Percentiles rank a stretch among this genome's conserved stretches.
Evolutionary conservation across 139 green algal genomes (phyloP).

Genomic region (Picochlorum sp.): DNA sequence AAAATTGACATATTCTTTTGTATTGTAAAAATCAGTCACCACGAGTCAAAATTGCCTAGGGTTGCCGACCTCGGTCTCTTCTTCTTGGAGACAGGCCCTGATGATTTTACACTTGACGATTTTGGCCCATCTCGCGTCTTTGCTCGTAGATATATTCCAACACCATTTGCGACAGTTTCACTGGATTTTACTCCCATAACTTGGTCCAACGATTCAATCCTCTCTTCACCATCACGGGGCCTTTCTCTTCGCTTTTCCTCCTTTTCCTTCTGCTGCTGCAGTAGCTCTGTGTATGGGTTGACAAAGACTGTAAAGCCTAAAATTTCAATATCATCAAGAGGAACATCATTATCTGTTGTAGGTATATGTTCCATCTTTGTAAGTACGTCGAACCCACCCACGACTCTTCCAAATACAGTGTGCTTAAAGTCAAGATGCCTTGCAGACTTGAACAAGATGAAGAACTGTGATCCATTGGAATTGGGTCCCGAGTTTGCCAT

Average conservation of each 20-base stretch:
- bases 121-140: no score
- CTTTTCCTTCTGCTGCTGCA: slow-evolving; percentile 56
- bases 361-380: slow-evolving; percentile 72
- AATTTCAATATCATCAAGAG: slow-evolving; percentile 68
- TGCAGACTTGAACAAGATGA: slow-evolving; percentile 78
- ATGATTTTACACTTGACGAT: no score
- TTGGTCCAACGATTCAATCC: background rate
- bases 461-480: slow-evolving; percentile 77
- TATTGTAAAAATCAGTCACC: background rate
- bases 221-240: background rate
- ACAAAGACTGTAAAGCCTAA: slow-evolving; percentile 73
- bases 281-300: slow-evolving; percentile 85
- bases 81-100: no score
- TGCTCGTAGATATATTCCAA: no score
- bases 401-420: slow-evolving; percentile 76
- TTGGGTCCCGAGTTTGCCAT: slow-evolving; percentile 88
- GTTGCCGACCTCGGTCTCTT: no score
- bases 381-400: slow-evolving; percentile 78
- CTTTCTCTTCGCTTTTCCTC: background rate
- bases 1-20: background rate
- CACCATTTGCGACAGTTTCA: background rate
- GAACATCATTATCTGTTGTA: slow-evolving; percentile 78
- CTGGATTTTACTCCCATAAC: background rate
- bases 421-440: slow-evolving; percentile 94
- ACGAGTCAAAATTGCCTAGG: background rate